Evolutionary conservation across 306 rosid genomes (phyloP).

Genomic region (Elaeagnus macrophylla): DNA sequence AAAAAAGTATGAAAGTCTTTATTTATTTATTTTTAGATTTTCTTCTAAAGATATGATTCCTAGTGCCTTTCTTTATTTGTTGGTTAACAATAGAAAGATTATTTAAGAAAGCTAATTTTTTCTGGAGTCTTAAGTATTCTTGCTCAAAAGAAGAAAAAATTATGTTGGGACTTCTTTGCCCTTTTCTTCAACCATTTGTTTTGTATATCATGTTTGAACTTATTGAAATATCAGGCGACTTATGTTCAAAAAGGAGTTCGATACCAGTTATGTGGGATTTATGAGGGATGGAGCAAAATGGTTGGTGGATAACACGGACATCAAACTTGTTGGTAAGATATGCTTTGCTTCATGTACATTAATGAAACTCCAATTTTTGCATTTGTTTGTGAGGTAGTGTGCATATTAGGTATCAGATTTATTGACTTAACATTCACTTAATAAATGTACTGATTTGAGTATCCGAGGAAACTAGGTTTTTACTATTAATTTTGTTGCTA

Average conservation of each 20-base stretch:
- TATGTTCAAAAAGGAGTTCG: conserved; percentile 65
- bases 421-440: not conserved
- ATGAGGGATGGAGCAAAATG: conserved; percentile 76
- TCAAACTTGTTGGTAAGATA: conserved; percentile 74
- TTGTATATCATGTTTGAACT: conserved; percentile 16
- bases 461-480: too few relatives aligned
- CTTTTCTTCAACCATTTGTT: not conserved
- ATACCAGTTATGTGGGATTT: conserved; percentile 66
- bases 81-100: too few relatives aligned
- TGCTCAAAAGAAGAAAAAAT: not conserved
- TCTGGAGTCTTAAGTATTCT: too few relatives aligned
- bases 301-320: conserved; percentile 85
- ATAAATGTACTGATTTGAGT: too few relatives aligned
- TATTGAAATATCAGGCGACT: conserved; percentile 51
- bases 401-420: not conserved
- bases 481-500: too few relatives aligned
- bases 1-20: too few relatives aligned
- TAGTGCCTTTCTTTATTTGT: too few relatives aligned
- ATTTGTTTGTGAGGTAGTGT: not conserved
- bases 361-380: not conserved
- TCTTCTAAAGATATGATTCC: too few relatives aligned
- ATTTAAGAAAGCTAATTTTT: too few relatives aligned
- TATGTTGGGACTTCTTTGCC: not conserved
- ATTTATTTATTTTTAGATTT: too few relatives aligned
- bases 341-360: not conserved